phyloP scores from a whole-genome alignment of 2,329 filamentous ascomycete species.

The Ophiostoma himal-ulmi region DNA sequence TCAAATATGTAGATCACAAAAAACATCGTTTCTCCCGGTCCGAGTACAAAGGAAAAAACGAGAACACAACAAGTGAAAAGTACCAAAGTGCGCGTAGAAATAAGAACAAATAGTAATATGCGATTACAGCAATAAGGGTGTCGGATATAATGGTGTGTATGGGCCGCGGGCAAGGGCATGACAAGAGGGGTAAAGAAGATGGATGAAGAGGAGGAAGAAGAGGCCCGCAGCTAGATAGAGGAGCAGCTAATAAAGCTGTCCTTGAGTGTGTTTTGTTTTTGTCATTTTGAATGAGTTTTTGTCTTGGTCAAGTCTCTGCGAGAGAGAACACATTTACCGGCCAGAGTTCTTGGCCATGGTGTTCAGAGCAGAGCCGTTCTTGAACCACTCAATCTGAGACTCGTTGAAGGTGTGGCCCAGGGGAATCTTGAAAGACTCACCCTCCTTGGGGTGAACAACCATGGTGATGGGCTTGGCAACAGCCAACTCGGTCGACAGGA shows the following conservation, averaged over 20 bases:
- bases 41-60: slow-evolving; percentile 2
- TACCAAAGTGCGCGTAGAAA: slow-evolving; percentile 4
- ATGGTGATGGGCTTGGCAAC: slow-evolving; percentile 92
- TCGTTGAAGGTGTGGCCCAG: slow-evolving; percentile 97
- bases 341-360: slow-evolving; percentile 75
- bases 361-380: slow-evolving; percentile 94
- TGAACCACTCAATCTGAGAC: slow-evolving; percentile 97
- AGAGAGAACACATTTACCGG: slow-evolving; percentile 1
- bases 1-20: slow-evolving; percentile 14
- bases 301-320: background rate
- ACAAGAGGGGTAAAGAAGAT: background rate
- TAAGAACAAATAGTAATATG: background rate
- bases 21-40: background rate
- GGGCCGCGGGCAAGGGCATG: slow-evolving; percentile 1
- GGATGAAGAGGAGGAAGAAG: background rate
- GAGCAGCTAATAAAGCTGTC: background rate
- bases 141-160: slow-evolving; percentile 4
- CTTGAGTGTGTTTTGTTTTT: background rate
- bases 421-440: slow-evolving; percentile 71
- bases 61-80: background rate
- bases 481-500: slow-evolving; percentile 80
- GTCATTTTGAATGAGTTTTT: background rate
- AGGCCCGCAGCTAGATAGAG: background rate
- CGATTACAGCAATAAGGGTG: slow-evolving; percentile 9
- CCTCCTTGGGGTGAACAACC: slow-evolving; percentile 84